Evolutionary conservation across 2,329 filamentous ascomycete species (phyloP).

Genomic region (Sordariomycetes sp.): DNA sequence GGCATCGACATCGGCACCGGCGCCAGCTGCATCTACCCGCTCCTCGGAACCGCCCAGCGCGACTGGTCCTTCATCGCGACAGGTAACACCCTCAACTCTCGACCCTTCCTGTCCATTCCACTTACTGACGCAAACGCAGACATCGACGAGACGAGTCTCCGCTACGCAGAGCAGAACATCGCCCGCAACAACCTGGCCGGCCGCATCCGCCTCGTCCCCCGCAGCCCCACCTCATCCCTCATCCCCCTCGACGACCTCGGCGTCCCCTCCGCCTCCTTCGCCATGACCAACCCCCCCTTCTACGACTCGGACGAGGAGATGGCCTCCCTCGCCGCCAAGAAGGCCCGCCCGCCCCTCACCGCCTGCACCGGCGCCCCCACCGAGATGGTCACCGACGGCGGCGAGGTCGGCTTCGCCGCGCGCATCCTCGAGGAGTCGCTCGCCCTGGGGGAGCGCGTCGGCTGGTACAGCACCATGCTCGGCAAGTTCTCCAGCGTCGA

Average conservation of each 20-base stretch:
- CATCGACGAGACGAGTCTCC: constrained; percentile 61
- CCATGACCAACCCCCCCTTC: constrained; percentile 93
- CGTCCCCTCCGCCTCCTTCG: constrained; percentile 57
- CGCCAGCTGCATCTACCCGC: constrained; percentile 81
- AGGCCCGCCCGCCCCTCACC: constrained; percentile 57
- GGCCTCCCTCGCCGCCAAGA: constrained; percentile 49
- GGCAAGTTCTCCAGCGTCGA: constrained; percentile 67
- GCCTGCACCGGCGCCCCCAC: constrained; percentile 65
- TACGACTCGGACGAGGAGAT: constrained; percentile 69
- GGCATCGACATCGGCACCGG: constrained; percentile 87
- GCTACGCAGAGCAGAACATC: constrained; percentile 58
- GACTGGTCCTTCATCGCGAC: constrained; percentile 68
- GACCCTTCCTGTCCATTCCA: background rate
- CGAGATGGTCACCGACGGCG: constrained; percentile 79
- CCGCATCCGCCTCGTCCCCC: constrained; percentile 54
- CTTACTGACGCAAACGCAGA: constrained; percentile 32
- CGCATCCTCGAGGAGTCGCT: constrained; percentile 63
- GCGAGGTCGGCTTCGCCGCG: constrained; percentile 65
- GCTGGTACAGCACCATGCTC: constrained; percentile 89
- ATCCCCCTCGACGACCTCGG: constrained; percentile 50
- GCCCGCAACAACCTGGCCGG: constrained; percentile 50
- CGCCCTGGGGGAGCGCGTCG: constrained; percentile 45
- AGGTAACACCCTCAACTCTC: constrained; percentile 16
- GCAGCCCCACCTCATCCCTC: constrained; percentile 38
- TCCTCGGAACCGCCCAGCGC: constrained; percentile 63